Conservation (phyloP, 352 stramenopile species). For the Phytophthora quininea region DNA sequence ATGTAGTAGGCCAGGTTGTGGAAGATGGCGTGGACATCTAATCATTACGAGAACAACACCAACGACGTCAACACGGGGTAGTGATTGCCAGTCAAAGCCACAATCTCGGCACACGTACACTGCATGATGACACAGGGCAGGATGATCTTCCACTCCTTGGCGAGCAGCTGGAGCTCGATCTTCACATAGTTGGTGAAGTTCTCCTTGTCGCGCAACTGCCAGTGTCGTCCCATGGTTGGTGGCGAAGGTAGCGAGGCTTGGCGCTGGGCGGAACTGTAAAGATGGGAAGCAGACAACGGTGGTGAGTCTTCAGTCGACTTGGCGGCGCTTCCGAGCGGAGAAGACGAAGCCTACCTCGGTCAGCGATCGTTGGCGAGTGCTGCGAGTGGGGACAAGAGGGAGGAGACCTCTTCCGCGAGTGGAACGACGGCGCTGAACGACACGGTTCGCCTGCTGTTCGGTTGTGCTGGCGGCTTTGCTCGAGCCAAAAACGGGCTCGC, state of each 20-base stretch:
- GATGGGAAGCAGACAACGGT: not conserved
- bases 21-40: constrained; percentile 81
- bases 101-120: constrained; percentile 42
- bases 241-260: constrained; percentile 2
- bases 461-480: constrained; percentile 19
- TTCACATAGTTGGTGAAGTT: constrained; percentile 69
- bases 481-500: constrained; percentile 2
- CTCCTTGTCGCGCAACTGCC: constrained; percentile 56
- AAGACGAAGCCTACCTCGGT: constrained; percentile 13
- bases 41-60: not conserved
- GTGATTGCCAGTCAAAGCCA: not conserved
- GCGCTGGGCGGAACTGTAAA: constrained; percentile 16
- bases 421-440: constrained; percentile 28
- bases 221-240: constrained; percentile 38
- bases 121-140: constrained; percentile 85
- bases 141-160: constrained; percentile 76
- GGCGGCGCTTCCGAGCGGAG: too few species aligned
- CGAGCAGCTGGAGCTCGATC: constrained; percentile 66
- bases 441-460: constrained; percentile 29
- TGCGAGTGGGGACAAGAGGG: constrained; percentile 18
- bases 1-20: constrained; percentile 90
- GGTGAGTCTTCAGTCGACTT: not conserved
- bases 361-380: too few species aligned
- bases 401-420: constrained; percentile 31
- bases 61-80: not conserved